phyloP scores from a whole-genome alignment of 2,329 filamentous ascomycete species.

The Pseudogymnoascus sp. region DNA sequence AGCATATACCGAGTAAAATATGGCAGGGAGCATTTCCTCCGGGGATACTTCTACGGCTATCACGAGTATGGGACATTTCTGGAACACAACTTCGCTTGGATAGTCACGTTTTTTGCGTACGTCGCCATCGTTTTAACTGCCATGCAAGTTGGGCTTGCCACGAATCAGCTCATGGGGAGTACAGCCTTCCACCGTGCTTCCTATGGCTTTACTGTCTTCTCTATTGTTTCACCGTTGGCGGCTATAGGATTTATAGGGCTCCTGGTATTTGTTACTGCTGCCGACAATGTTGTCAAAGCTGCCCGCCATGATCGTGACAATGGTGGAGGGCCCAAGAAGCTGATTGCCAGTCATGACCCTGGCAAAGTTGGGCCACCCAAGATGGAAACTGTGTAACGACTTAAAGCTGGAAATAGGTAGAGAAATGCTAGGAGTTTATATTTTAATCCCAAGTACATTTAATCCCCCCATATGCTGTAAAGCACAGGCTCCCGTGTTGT shows the following conservation, averaged over 20 bases:
- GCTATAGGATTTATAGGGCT: conserved; percentile 9
- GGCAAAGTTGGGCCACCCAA: not conserved
- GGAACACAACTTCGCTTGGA: conserved; percentile 35
- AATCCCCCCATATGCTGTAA: not conserved
- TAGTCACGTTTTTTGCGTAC: conserved; percentile 36
- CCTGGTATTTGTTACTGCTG: not conserved
- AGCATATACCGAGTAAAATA: conserved; percentile 14
- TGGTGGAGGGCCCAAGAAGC: not conserved
- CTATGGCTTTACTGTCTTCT: conserved; percentile 42
- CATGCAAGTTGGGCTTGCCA: conserved; percentile 42
- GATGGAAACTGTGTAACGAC: not conserved
- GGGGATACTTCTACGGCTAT: conserved; percentile 13
- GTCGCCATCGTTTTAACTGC: conserved; percentile 40
- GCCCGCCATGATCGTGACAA: not conserved
- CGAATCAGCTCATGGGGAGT: conserved; percentile 28
- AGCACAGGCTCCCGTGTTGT: not conserved
- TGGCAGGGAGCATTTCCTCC: conserved; percentile 10
- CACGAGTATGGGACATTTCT: conserved; percentile 36
- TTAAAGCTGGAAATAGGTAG: not conserved
- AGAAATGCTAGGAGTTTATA: not conserved
- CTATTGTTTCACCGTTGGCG: conserved; percentile 36
- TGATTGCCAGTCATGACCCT: not conserved
- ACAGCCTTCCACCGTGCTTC: conserved; percentile 36
- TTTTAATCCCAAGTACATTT: not conserved
- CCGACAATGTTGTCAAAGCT: not conserved